A percentile compares a stretch with the other conserved stretches of the same genome.
Conservation (phyloP, 805 yeast genomes). For the Candida sonorensis region DNA sequence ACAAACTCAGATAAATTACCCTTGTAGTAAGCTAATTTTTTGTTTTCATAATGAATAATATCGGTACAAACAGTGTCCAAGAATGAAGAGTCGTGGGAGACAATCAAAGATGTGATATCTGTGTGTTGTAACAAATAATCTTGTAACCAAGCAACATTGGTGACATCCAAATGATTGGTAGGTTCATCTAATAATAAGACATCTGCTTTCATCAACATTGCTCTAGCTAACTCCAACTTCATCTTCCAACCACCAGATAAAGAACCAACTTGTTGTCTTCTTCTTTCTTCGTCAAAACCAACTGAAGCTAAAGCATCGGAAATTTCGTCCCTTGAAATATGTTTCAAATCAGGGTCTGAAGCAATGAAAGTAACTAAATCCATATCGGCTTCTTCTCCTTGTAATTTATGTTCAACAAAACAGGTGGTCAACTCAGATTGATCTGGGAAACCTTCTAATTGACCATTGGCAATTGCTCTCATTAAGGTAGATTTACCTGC, state of each 20-base stretch:
- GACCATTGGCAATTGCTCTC: conserved; percentile 96
- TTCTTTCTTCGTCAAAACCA: conserved; percentile 88
- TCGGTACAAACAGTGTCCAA: conserved; percentile 94
- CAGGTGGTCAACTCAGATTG: conserved; percentile 82
- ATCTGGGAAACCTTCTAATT: conserved; percentile 95
- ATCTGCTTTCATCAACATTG: conserved; percentile 96
- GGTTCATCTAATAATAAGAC: conserved; percentile 94
- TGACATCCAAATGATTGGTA: conserved; percentile 94
- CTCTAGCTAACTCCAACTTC: conserved; percentile 98
- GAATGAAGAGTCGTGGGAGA: conserved; percentile 97
- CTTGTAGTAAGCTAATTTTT: conserved; percentile 89
- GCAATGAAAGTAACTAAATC: conserved; percentile 85
- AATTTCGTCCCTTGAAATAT: conserved; percentile 63
- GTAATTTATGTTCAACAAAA: conserved; percentile 94
- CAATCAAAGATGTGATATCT: conserved; percentile 89
- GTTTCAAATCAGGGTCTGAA: conserved; percentile 71
- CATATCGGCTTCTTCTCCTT: conserved; percentile 90
- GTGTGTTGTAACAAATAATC: conserved; percentile 78
- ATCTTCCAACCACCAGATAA: conserved; percentile 99
- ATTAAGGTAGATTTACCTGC: conserved; percentile 97
- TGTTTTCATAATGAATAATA: conserved; percentile 92
- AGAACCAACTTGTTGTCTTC: conserved; percentile 87
- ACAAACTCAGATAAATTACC: conserved; percentile 94
- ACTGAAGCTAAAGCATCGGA: conserved; percentile 71
- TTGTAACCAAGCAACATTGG: conserved; percentile 89